Evolutionary conservation across 306 rosid genomes (phyloP).

Genomic region (Cicer cuneatum): DNA sequence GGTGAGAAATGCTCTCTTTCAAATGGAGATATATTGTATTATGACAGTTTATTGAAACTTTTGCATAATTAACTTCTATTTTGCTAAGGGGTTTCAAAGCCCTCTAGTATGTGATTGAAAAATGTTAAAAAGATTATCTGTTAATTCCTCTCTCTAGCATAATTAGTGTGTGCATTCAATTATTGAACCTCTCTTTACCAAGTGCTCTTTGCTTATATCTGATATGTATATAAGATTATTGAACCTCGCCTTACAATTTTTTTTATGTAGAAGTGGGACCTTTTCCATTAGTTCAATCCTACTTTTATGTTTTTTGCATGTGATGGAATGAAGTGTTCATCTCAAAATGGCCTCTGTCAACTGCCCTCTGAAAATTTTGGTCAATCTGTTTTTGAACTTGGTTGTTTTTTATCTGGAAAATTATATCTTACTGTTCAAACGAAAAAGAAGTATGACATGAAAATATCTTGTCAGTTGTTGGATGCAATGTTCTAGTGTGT

Average conservation of each 20-base stretch:
- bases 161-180: slow-evolving; percentile 17
- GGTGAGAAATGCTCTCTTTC: slow-evolving; percentile 56
- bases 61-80: slow-evolving; percentile 11
- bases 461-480: slow-evolving; percentile 7
- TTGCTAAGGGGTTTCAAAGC: slow-evolving; percentile 7
- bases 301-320: background rate
- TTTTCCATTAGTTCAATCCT: slow-evolving; percentile 15
- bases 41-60: slow-evolving; percentile 30
- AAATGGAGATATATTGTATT: slow-evolving; percentile 21
- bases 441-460: slow-evolving; percentile 4
- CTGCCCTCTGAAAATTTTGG: slow-evolving; percentile 8
- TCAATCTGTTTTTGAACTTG: background rate
- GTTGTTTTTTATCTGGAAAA: slow-evolving; percentile 13
- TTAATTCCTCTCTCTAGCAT: slow-evolving; percentile 3
- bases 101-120: slow-evolving; percentile 25
- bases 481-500: background rate
- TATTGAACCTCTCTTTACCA: slow-evolving; percentile 2
- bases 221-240: background rate
- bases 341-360: slow-evolving; percentile 3
- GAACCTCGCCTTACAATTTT: slow-evolving; percentile 10
- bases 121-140: background rate
- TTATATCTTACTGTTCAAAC: slow-evolving; percentile 7
- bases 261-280: background rate
- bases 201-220: slow-evolving; percentile 16
- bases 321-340: slow-evolving; percentile 25